These are phyloP conservation scores for Microcyclosporella mali DNA, from an alignment of 2,329 filamentous ascomycete species.

Conservation along the genomic window DNA sequence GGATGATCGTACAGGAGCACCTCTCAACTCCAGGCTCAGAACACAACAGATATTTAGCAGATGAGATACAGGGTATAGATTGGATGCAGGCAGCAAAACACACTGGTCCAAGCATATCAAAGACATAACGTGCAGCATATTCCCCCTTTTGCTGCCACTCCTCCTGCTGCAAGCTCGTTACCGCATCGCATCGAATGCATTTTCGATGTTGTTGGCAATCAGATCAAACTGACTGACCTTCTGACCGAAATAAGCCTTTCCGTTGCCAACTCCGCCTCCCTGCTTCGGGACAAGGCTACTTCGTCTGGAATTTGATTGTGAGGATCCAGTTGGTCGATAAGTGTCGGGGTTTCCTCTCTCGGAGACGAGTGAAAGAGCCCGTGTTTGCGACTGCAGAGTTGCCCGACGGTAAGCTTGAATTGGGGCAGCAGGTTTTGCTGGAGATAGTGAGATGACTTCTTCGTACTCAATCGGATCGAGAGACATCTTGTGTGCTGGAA, in stretches of 20 bases:
- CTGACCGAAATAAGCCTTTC: constrained; percentile 22
- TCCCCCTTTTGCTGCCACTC: too few relatives aligned
- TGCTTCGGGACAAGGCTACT: too few relatives aligned
- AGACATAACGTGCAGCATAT: too few relatives aligned
- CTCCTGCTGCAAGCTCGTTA: too few relatives aligned
- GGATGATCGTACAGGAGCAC: too few relatives aligned
- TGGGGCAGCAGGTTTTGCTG: constrained; percentile 13
- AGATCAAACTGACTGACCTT: constrained; percentile 21
- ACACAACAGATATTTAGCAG: too few relatives aligned
- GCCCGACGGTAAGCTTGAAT: constrained; percentile 8
- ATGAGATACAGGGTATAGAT: too few relatives aligned
- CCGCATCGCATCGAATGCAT: constrained; percentile 22
- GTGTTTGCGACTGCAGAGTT: background rate
- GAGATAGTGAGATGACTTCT: constrained; percentile 24
- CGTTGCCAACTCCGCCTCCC: background rate
- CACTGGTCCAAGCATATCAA: too few relatives aligned
- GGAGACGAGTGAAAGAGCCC: background rate
- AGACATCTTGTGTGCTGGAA: background rate
- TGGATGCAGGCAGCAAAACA: too few relatives aligned
- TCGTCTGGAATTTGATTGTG: too few relatives aligned
- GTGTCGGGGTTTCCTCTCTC: constrained; percentile 8
- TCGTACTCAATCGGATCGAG: constrained; percentile 2
- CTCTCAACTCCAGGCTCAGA: too few relatives aligned
- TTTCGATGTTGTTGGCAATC: constrained; percentile 27
- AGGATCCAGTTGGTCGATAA: constrained; percentile 2